Percentiles rank a stretch among this genome's conserved stretches.
Evolutionary conservation across 148 eudicot genomes (phyloP).

Genomic region (Rhododendron griersonianum): DNA sequence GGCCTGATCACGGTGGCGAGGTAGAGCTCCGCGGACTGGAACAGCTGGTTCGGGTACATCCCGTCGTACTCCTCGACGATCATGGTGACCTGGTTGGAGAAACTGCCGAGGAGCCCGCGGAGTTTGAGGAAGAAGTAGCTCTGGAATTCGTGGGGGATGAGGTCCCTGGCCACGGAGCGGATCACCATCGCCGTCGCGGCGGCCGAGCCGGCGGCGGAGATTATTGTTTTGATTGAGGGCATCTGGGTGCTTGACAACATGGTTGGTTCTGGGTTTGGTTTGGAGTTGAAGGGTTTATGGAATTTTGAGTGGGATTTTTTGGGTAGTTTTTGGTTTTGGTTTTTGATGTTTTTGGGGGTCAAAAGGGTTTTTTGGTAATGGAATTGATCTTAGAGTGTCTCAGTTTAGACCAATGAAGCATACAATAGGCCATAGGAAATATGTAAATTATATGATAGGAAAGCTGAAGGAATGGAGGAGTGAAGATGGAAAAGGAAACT

Average conservation of each 20-base stretch:
- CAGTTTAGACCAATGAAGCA: background rate
- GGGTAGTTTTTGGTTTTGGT: background rate
- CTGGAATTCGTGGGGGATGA: constrained; percentile 12
- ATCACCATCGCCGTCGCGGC: constrained; percentile 31
- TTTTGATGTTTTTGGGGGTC: background rate
- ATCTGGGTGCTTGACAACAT: constrained; percentile 14
- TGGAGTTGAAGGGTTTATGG: background rate
- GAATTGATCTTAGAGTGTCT: background rate
- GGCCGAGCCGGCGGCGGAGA: constrained; percentile 24
- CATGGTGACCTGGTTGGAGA: constrained; percentile 13
- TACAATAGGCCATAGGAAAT: too few species aligned
- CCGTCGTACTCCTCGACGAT: constrained; percentile 27
- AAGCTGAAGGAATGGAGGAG: background rate
- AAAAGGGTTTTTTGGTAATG: background rate
- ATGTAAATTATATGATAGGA: background rate
- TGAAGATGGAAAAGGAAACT: background rate
- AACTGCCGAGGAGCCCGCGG: background rate
- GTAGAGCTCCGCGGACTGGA: constrained; percentile 18
- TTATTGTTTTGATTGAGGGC: constrained; percentile 16
- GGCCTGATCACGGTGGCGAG: constrained; percentile 6
- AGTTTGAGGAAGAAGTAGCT: constrained; percentile 4
- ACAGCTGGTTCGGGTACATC: constrained; percentile 15
- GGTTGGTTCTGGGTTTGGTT: background rate
- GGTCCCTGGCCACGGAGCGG: constrained; percentile 16
- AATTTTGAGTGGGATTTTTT: background rate